Evolutionary conservation across 306 rosid species (phyloP).

Genomic region (Luffa acutangula): DNA sequence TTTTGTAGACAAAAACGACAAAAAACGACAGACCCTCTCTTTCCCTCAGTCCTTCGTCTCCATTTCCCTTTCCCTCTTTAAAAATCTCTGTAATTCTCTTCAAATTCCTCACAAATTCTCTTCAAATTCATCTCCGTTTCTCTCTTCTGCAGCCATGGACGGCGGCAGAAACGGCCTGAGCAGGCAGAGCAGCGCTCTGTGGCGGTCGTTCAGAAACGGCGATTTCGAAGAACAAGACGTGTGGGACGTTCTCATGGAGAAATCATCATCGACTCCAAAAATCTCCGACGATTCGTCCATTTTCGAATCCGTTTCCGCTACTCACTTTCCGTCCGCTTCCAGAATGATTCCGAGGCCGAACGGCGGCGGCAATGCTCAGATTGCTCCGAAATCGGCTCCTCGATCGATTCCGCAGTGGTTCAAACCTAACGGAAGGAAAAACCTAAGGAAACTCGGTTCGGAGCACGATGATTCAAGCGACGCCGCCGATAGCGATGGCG

Average conservation of each 20-base stretch:
- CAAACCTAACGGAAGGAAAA: constrained; percentile 21
- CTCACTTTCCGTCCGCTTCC: constrained; percentile 32
- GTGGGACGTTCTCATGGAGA: constrained; percentile 54
- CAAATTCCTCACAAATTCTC: neutral
- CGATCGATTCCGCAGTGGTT: constrained; percentile 62
- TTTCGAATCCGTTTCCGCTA: constrained; percentile 13
- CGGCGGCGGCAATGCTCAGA: constrained; percentile 17
- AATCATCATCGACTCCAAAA: neutral
- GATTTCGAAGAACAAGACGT: constrained; percentile 82
- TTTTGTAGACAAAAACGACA: neutral
- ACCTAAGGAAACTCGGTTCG: neutral
- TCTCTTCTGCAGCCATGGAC: constrained; percentile 28
- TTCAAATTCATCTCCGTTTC: neutral
- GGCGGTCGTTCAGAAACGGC: constrained; percentile 79
- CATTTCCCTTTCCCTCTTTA: neutral
- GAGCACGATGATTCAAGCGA: neutral
- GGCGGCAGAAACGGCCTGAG: constrained; percentile 22
- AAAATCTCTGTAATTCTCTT: neutral
- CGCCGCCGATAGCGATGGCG: neutral
- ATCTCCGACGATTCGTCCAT: constrained; percentile 12
- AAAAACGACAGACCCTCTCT: neutral
- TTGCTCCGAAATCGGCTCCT: constrained; percentile 65
- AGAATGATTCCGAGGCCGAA: constrained; percentile 50
- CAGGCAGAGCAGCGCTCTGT: constrained; percentile 51
- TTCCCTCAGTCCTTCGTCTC: neutral